Conservation (phyloP, 176 grass and related monocot species). For the Stipa capillata region DNA sequence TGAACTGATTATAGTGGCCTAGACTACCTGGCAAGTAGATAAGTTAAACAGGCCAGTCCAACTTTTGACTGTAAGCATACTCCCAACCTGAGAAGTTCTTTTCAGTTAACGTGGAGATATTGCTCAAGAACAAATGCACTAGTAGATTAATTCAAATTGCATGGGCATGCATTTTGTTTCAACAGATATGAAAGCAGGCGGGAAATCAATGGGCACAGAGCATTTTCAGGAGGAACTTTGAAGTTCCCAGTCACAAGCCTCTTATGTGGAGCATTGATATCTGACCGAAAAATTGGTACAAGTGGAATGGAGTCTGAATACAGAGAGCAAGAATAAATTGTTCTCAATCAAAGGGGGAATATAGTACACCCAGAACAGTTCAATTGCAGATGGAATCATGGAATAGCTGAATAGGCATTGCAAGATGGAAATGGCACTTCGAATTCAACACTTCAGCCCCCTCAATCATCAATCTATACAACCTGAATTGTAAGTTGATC, state of each 20-base stretch:
- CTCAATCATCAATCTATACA: background rate
- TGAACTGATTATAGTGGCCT: background rate
- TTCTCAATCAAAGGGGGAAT: background rate
- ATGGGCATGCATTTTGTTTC: background rate
- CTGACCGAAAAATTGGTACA: background rate
- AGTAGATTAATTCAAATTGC: background rate
- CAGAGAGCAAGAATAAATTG: background rate
- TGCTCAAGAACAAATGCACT: background rate
- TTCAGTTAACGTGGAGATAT: background rate
- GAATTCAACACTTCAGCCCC: background rate
- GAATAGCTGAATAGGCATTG: background rate
- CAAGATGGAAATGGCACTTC: background rate
- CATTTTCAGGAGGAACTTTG: background rate
- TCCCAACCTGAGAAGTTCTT: background rate
- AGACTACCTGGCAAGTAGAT: background rate
- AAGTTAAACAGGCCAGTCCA: background rate
- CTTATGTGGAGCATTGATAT: slow-evolving; percentile 16
- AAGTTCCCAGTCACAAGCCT: background rate
- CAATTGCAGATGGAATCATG: background rate
- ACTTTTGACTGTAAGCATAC: background rate
- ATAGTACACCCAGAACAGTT: background rate
- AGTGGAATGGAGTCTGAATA: background rate
- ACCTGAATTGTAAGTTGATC: background rate
- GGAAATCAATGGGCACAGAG: background rate
- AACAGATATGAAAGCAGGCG: background rate